These are phyloP conservation scores for Solanum pinnatisectum DNA, from an alignment of 257 asterid species.

Conservation along the genomic window DNA sequence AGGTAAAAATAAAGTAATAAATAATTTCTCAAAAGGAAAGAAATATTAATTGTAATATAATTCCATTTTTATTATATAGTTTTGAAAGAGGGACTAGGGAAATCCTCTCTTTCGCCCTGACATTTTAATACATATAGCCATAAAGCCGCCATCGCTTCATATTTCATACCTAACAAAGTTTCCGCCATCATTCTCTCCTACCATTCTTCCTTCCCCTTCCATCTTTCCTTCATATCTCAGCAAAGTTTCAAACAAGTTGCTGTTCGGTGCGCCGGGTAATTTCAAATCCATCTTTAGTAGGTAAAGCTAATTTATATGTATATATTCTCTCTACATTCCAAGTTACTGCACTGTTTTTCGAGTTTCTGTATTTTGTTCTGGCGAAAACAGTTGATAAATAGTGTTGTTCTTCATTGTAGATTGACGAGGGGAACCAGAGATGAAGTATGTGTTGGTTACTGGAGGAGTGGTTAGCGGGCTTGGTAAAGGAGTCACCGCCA, in stretches of 20 bases:
- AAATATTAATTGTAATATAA: background rate
- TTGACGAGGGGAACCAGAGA: conserved; percentile 5
- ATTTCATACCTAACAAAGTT: background rate
- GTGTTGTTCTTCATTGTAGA: background rate
- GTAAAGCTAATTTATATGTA: background rate
- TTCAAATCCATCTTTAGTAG: background rate
- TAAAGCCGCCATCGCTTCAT: conserved; percentile 68
- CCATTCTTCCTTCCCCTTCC: background rate
- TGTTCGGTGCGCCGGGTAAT: background rate
- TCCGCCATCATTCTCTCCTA: background rate
- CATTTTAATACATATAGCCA: background rate
- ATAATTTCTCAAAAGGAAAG: background rate
- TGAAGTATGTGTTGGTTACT: conserved; percentile 93
- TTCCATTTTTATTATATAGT: background rate
- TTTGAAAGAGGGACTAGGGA: background rate
- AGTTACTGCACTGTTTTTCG: background rate
- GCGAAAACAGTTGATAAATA: background rate
- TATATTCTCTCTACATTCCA: background rate
- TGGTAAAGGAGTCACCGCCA: conserved; percentile 96
- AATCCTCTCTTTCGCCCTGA: conserved; percentile 11
- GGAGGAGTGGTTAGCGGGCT: conserved; percentile 97
- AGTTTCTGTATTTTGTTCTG: background rate
- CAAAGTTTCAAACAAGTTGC: background rate
- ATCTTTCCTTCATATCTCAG: background rate
- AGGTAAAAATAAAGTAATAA: background rate